Evolutionary conservation across 2,329 filamentous ascomycete species (phyloP), one percentile per base, ranked within the genome.

Genomic region (Ophiostoma perfectum): DNA sequence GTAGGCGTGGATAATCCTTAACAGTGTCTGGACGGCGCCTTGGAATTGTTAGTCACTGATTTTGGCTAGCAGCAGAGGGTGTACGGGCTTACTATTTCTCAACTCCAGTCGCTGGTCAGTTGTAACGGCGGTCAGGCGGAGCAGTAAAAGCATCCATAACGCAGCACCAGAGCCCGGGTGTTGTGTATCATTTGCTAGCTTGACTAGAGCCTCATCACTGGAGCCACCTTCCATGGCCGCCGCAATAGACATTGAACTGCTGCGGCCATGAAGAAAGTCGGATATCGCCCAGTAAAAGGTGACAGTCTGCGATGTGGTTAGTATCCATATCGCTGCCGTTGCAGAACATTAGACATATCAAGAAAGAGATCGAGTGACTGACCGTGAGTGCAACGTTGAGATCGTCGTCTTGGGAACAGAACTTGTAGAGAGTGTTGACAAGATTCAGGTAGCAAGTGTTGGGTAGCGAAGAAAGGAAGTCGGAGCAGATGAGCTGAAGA

Each of bases 271-370:
- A 4, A 98, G 82, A 72, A 93, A 95, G 77, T 97, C 93, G 0
- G 94, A 97, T 7, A 97, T 85, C 67, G 94, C 93, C 92, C 93
- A 97, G 77, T 97, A 96, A 75, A 96, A 95, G 0, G 94, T 97
- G 8, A 97, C 91, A 0, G 93, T 95, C 86, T 92, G 66, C 12
- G 12, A 27, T 8, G 4, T 36, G 18, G 8, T 16, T 8, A 14
- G 27, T 27, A 2, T 27, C 27, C 2, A 27, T 27, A 27, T 27
- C 27, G 27, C 27, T 27, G 27, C 2, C 27, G 27, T 27, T 27
- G 27, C 27, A 27, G 27, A 27, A 27, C 27, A 27, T 27, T 27
- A 27, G 27, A 27, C 27, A 27, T 27, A 27, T 27, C 27, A 27
- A 1, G 27, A 27, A 27, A 27, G 27, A 27, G 27, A 27, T 27